Conservation (phyloP, 1,284 basidiomycete genomes). For the Microbotryum violaceum region DNA sequence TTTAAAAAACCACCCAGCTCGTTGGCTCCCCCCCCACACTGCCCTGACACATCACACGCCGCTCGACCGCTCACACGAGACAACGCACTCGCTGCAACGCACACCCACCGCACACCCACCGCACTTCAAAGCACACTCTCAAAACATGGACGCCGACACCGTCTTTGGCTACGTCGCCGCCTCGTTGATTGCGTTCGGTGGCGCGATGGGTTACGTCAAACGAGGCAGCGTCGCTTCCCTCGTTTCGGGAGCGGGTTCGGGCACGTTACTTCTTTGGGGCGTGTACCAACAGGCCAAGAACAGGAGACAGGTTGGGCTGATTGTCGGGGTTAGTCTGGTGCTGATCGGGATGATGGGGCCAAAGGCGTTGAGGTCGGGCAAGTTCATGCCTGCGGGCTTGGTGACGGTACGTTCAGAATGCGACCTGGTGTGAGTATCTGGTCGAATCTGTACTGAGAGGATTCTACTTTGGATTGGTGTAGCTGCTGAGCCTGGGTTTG, state of each 20-base stretch:
- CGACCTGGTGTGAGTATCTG: no score
- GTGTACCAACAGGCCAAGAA: slow-evolving; percentile 1
- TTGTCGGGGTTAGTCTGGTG: slow-evolving; percentile 12
- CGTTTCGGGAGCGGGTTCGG: slow-evolving; percentile 13
- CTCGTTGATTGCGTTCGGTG: slow-evolving; percentile 18
- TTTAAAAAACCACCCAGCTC: no score
- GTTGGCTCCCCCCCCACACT: no score
- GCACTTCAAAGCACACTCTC: not conserved
- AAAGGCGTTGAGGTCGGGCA: slow-evolving; percentile 5
- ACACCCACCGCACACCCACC: not conserved
- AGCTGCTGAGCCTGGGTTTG: slow-evolving; percentile 5
- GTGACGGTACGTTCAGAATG: slow-evolving; percentile 11
- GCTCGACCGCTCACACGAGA: no score
- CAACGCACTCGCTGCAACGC: not conserved
- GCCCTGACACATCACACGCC: no score
- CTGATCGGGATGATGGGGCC: slow-evolving; percentile 18
- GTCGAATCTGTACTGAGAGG: not conserved
- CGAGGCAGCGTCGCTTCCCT: slow-evolving; percentile 11
- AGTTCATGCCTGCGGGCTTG: slow-evolving; percentile 28
- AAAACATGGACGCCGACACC: not conserved
- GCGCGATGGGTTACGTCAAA: slow-evolving; percentile 20
- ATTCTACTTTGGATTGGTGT: not conserved
- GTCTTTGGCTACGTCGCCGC: slow-evolving; percentile 5
- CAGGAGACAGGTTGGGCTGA: slow-evolving; percentile 1
- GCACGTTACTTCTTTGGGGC: slow-evolving; percentile 10